phyloP scores from a whole-genome alignment of 129 eudicot genomes.

The Helianthus tuberosus region DNA sequence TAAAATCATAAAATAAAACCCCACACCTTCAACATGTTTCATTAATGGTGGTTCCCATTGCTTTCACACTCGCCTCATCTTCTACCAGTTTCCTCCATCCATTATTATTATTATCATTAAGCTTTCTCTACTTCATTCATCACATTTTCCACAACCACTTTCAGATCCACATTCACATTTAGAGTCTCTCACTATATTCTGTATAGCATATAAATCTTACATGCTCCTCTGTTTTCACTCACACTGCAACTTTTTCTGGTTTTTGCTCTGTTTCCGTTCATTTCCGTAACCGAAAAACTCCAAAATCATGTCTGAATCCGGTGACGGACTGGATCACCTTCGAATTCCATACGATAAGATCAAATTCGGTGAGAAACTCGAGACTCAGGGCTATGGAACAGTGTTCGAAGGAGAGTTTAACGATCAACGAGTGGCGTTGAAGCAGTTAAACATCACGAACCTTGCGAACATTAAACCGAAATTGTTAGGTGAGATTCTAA shows the following conservation, averaged over 20 bases:
- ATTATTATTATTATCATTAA: neutral
- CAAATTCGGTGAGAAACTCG: slow-evolving; percentile 31
- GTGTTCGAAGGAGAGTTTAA: slow-evolving; percentile 33
- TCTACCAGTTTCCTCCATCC: slow-evolving; percentile 24
- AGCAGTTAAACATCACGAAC: slow-evolving; percentile 39
- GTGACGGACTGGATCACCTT: slow-evolving; percentile 38
- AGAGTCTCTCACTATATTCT: neutral
- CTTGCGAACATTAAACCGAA: slow-evolving; percentile 29
- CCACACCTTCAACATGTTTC: slow-evolving; percentile 36
- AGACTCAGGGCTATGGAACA: slow-evolving; percentile 31
- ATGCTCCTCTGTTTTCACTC: too few species aligned
- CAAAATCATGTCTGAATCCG: slow-evolving; percentile 28
- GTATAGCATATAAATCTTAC: too few species aligned
- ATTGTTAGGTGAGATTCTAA: slow-evolving; percentile 31
- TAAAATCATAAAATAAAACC: slow-evolving; percentile 1
- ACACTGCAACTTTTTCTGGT: too few species aligned
- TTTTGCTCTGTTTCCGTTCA: too few species aligned
- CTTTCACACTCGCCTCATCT: slow-evolving; percentile 26
- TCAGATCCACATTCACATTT: slow-evolving; percentile 14
- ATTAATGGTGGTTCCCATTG: slow-evolving; percentile 29
- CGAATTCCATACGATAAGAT: slow-evolving; percentile 41
- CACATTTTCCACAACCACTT: neutral
- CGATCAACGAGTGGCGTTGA: slow-evolving; percentile 33
- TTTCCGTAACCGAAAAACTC: neutral
- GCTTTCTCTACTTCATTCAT: slow-evolving; percentile 11